Percentiles rank a stretch among this genome's conserved stretches.
These are phyloP conservation scores for Cucumis variabilis DNA, from an alignment of 331 rosid species.

Conservation along the genomic window DNA sequence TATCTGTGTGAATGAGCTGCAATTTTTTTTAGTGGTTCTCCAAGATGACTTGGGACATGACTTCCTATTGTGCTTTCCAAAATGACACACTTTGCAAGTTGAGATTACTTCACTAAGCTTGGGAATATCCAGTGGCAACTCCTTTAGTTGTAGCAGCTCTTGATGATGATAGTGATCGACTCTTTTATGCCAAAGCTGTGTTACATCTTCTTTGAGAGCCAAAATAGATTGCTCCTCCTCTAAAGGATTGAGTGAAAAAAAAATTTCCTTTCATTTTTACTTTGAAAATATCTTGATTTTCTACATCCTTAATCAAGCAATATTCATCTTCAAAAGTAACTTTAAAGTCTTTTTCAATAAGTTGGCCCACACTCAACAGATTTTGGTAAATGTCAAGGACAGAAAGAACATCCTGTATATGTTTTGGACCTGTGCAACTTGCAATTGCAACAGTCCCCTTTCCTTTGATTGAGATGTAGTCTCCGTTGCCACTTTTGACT, in stretches of 20 bases:
- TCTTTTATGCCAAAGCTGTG: constrained; percentile 28
- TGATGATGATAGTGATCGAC: constrained; percentile 24
- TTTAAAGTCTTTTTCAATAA: background rate
- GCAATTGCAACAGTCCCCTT: background rate
- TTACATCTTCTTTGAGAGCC: background rate
- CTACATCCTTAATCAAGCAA: background rate
- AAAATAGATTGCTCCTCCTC: constrained; percentile 51
- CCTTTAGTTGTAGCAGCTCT: background rate
- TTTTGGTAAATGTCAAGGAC: background rate
- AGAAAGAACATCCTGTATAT: background rate
- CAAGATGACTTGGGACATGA: background rate
- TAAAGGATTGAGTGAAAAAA: constrained; percentile 53
- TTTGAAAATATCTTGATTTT: background rate
- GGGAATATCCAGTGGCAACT: background rate
- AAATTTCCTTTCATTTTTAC: background rate
- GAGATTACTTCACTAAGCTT: background rate
- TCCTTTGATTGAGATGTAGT: background rate
- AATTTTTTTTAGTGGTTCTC: constrained; percentile 16
- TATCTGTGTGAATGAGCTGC: constrained; percentile 19
- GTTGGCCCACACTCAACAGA: background rate
- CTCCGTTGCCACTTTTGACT: constrained; percentile 8
- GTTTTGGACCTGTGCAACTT: background rate
- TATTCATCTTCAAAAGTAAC: background rate
- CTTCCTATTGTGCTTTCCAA: background rate
- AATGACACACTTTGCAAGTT: constrained; percentile 16